Base-by-base conservation (phyloP, 1,139 yeast genomes). In the Candida labiduridarum region DNA sequence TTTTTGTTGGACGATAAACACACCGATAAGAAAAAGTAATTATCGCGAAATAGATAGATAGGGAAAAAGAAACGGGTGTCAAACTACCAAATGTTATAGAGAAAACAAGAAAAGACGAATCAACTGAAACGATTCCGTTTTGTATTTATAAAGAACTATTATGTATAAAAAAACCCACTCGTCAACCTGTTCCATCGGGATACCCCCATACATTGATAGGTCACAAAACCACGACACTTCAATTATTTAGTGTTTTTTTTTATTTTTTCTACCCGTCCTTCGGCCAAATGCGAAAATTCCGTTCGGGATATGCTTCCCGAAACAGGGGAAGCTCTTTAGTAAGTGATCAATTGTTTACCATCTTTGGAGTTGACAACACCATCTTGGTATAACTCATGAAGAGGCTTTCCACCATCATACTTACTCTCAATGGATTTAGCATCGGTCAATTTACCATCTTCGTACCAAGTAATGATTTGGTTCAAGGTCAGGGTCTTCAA, bases 401-500 rank as follows among this genome's bases (percentile, higher is more conserved):
- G 71, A 46, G 79, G 79, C 15, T 76, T 81, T 51, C 79, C 82
- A 27, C 69, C 66, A n/a, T 66, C 68, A 69, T 83, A 76, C 25
- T 61, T 59, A 47, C 75, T 74, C 53, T 80, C 76, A 45, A 74
- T 63, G 7, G 83, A 80, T 5, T 87, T 83, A 2, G 89, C 82
- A 58, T 86, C 96, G 15, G 72, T 67, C 57, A 79, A 66, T 73
- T 84, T 71, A 14, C 87, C 91, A 7, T 76, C 69, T 59, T 84
- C 81, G 68, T 88, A 89, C 74, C 91, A 76, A 48, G 78, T 73
- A 36, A 89, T 78, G 49, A 94, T 78, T 54, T 80, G 84, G 33
- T 72, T 63, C 51, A 91, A 79, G 35, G 89, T 82, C 25, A 76
- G 70, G 50, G 72, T 65, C 68, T 92, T 89, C 57, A 82, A 79